Base-by-base conservation (phyloP, 352 stramenopile species). In the Phytophthora sojae region DNA sequence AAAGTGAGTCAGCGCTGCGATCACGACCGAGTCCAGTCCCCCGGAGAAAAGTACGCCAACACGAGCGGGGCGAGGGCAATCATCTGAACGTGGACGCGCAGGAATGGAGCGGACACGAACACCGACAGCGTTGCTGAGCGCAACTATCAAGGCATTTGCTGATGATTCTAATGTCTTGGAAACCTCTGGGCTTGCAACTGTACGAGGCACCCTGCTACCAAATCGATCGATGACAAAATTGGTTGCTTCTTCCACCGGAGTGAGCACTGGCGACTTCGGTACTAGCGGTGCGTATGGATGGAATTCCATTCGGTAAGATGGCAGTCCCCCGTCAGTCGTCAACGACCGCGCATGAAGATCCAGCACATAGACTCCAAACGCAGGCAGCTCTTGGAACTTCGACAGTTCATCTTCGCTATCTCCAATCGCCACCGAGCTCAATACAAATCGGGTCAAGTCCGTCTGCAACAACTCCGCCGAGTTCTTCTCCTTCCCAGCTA, bases 41-140 rank as follows among this genome's bases (percentile, higher is more conserved):
- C 97, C 97, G 4, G 96, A 99, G 82, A 99, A 99, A 8, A 99
- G 75, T 9, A 99, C 88, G 12, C 79, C 96, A 3, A 99, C 86
- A 12, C 76, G 68, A 49, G 66, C 69, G 49, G 14, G 9, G 39
- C 30, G 0, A 23, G 42, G 7, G 44, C 21, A 1, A 2, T 8
- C 19, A 21, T 66, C 11, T n/a, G 35, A 30, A 7, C 23, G 50
- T 55, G 35, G 17, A 12, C 1, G 8, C 5, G 15, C 26, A 11
- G 61, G 86, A 61, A 93, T 84, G 11, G 89, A 88, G 21, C 88
- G 83, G 29, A 98, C 80, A 9, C 96, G 90, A 8, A 91, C 67
- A 51, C 79, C 71, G 19, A 99, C 91, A 17, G 96, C 83, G 62
- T 91, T 81, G 56, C 85, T 90, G 9, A 99, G 85, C 14, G 83